A percentile compares a stretch with the other conserved stretches of the same genome.
Conservation (phyloP, 2,329 filamentous ascomycete genomes). For the Fusarium humuli region DNA sequence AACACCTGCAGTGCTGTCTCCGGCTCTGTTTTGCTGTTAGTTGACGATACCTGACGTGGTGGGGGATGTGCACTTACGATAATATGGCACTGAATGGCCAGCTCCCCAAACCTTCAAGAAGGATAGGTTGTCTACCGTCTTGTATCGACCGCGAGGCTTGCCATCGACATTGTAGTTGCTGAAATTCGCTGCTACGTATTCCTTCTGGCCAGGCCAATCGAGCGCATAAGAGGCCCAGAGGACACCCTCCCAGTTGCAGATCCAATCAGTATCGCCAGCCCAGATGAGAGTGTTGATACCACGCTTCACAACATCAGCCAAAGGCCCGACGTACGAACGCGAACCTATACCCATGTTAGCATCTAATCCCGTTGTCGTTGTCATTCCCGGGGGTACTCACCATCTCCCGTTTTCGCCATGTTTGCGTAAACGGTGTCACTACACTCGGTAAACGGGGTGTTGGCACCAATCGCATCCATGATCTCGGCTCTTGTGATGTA, state of each 20-base stretch:
- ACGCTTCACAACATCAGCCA: constrained; percentile 59
- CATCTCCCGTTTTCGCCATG: constrained; percentile 42
- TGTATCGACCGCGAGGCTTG: constrained; percentile 60
- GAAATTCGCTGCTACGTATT: constrained; percentile 51
- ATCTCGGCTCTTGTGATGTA: constrained; percentile 43
- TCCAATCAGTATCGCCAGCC: constrained; percentile 68
- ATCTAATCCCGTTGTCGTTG: neutral
- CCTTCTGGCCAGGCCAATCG: constrained; percentile 53
- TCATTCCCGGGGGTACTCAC: constrained; percentile 12
- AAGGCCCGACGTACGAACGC: constrained; percentile 57
- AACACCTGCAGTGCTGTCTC: constrained; percentile 46
- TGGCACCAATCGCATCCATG: constrained; percentile 44
- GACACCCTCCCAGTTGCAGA: constrained; percentile 69
- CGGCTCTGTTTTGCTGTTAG: constrained; percentile 37
- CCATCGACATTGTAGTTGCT: constrained; percentile 63
- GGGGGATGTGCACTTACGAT: constrained; percentile 43
- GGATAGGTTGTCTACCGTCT: constrained; percentile 65
- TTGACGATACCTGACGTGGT: neutral
- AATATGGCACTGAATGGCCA: constrained; percentile 67
- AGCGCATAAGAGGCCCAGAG: constrained; percentile 60
- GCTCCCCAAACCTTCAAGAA: constrained; percentile 69
- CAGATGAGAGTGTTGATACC: constrained; percentile 64
- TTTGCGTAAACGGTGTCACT: constrained; percentile 41
- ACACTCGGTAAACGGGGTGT: constrained; percentile 42
- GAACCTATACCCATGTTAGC: constrained; percentile 47